phyloP scores from a whole-genome alignment of 2,329 filamentous ascomycete species.

The Epichloe sibirici region DNA sequence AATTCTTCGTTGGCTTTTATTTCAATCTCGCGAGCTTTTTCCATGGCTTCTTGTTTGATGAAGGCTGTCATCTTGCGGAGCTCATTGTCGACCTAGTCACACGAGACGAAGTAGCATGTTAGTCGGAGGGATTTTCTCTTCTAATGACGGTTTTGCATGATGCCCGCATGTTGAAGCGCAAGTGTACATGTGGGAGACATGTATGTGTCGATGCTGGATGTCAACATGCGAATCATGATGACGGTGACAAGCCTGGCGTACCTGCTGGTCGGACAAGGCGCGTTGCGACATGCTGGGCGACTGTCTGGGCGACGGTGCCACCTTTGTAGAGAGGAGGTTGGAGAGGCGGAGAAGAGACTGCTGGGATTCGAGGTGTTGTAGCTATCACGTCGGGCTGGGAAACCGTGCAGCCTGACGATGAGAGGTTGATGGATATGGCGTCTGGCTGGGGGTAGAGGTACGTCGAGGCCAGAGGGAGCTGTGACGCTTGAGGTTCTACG shows the following conservation, averaged over 20 bases:
- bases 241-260: constrained; percentile 28
- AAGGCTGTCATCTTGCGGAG: constrained; percentile 99
- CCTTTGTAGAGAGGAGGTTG: constrained; percentile 12
- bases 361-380: not conserved
- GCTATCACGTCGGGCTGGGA: not conserved
- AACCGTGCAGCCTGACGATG: not conserved
- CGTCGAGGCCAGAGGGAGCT: constrained; percentile 12
- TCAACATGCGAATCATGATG: constrained; percentile 9
- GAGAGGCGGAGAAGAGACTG: constrained; percentile 5
- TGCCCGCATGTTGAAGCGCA: too few species aligned
- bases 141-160: not conserved
- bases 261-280: constrained; percentile 96
- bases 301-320: constrained; percentile 3
- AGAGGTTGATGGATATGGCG: constrained; percentile 4
- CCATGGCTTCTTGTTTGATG: constrained; percentile 95
- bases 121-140: not conserved
- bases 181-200: not conserved
- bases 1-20: constrained; percentile 99
- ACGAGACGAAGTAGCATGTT: not conserved
- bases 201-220: constrained; percentile 9
- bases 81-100: constrained; percentile 76
- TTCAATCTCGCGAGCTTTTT: constrained; percentile 94
- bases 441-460: constrained; percentile 8
- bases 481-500: constrained; percentile 14
- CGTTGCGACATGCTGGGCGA: constrained; percentile 75